A percentile compares a stretch with the other conserved stretches of the same genome.
phyloP scores from a whole-genome alignment of 768 basidiomycete genomes.

The Sporobolomyces pararoseus region DNA sequence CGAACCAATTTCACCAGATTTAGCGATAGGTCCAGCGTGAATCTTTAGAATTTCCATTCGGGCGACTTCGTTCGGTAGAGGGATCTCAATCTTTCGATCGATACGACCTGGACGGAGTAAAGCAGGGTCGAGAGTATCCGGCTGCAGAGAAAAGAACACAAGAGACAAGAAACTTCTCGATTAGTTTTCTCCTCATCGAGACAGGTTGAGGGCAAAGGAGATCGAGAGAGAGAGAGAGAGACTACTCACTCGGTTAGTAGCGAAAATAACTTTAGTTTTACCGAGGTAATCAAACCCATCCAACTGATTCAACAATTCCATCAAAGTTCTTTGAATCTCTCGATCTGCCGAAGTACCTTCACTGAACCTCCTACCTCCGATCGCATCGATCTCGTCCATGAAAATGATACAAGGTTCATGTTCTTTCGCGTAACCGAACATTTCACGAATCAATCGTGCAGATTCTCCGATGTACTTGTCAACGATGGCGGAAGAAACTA shows the following conservation, averaged over 20 bases:
- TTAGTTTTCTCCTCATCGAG: too few species aligned
- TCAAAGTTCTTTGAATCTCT: constrained; percentile 95
- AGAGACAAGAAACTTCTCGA: too few species aligned
- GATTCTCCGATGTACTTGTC: constrained; percentile 99
- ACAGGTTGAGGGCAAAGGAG: too few species aligned
- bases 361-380: constrained; percentile 82
- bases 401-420: constrained; percentile 72
- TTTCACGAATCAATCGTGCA: constrained; percentile 90
- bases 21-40: constrained; percentile 88
- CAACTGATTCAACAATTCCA: constrained; percentile 99
- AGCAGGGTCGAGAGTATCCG: constrained; percentile 95
- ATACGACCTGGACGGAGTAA: constrained; percentile 91
- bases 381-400: constrained; percentile 68
- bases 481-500: constrained; percentile 95
- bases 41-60: constrained; percentile 96
- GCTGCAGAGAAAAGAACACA: constrained; percentile 46
- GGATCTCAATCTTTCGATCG: constrained; percentile 96
- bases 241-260: constrained; percentile 70
- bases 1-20: constrained; percentile 75
- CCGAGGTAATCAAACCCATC: constrained; percentile 98
- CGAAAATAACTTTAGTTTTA: constrained; percentile 95
- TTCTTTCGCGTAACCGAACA: constrained; percentile 97
- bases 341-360: constrained; percentile 97
- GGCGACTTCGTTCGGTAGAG: constrained; percentile 93
- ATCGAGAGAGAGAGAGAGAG: neutral